Evolutionary conservation across 257 asterid genomes (phyloP), one percentile per base, ranked within the genome.

Genomic region (Nicotiana otophora): DNA sequence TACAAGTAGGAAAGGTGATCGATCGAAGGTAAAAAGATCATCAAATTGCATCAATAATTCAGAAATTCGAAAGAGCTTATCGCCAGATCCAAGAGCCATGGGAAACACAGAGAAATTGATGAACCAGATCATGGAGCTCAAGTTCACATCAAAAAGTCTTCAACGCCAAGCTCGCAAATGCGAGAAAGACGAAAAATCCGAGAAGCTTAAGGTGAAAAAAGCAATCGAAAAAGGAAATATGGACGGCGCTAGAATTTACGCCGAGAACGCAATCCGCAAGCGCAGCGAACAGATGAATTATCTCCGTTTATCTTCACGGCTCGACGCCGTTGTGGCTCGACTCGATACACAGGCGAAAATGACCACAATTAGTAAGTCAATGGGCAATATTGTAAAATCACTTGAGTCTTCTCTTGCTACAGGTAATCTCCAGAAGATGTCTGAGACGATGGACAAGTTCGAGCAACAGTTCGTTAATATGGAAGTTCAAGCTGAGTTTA

Each of bases 201-300:
- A 94, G 89, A 96, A 96, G 82, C 83, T 96, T 83, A 96, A 96
- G 95, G 95, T 96, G 2, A 94, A 94, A 63, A 96, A 94, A 66
- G 99, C 98, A 31, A 96, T 96, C 91, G 98, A 96, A 88, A 96
- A 96, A 69, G 99, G 99, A 0, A 96, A 96, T 91, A 89, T 96
- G 98, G 99, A 96, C 88, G 99, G 98, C 39, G 98, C 97, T 1
- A 89, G 99, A 69, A 96, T 94, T 91, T 94, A 96, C 95, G 98
- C 99, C 84, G 98, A 96, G 91, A 96, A 96, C 85, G 90, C 98
- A 30, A 96, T 96, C 88, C 95, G 98, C 36, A 96, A 96, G 87
- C 96, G 97, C 53, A 94, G 36, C 92, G 98, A 96, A 86, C 98
- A 94, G 91, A 91, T 94, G 97, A 94, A 94, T 80, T 94, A 93